These are phyloP conservation scores for Chrysopogon serrulatus DNA, from an alignment of 176 grass and related monocot genomes.

Conservation along the genomic window DNA sequence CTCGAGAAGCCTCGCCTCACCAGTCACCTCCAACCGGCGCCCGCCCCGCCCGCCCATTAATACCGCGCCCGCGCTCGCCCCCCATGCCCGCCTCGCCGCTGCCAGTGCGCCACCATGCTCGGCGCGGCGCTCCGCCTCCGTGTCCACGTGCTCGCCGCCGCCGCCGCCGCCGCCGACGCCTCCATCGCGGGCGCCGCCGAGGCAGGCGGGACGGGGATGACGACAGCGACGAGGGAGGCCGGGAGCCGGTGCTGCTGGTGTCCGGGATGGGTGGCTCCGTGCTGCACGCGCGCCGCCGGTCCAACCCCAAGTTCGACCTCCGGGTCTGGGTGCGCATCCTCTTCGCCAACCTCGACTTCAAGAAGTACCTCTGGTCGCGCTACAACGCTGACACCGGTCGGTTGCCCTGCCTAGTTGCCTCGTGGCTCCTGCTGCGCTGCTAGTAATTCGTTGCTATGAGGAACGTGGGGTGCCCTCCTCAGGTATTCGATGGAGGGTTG, in stretches of 20 bases:
- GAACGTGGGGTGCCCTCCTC: neutral
- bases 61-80: neutral
- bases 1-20: conserved; percentile 4
- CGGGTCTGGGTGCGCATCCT: conserved; percentile 86
- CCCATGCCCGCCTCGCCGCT: neutral
- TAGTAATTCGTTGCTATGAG: neutral
- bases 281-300: conserved; percentile 72
- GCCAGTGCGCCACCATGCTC: conserved; percentile 22
- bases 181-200: neutral
- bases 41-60: neutral
- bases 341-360: conserved; percentile 78
- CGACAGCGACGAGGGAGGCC: neutral
- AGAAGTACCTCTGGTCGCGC: conserved; percentile 85
- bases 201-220: neutral
- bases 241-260: conserved; percentile 80
- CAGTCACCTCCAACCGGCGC: too few species aligned
- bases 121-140: conserved; percentile 37
- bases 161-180: neutral
- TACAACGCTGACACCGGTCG: conserved; percentile 72
- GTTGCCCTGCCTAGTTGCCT: neutral
- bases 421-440: neutral
- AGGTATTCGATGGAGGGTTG: neutral
- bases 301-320: conserved; percentile 41
- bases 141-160: conserved; percentile 41
- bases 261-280: conserved; percentile 90